These are phyloP conservation scores for Glaciozyma antarctica DNA, from an alignment of 768 basidiomycete genomes.

Conservation along the genomic window DNA sequence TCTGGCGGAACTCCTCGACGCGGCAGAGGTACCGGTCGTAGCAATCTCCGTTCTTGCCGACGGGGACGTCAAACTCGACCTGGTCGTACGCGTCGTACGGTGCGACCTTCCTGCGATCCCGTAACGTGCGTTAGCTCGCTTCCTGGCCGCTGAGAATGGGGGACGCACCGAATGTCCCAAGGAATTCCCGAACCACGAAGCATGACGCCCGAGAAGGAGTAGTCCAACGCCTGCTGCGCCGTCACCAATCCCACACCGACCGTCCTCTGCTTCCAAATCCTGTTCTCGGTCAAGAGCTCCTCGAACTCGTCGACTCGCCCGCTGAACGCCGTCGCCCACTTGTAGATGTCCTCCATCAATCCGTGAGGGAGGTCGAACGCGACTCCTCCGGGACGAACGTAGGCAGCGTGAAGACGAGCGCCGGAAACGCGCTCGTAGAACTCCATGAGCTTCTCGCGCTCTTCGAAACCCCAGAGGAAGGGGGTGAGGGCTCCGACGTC, in stretches of 20 bases:
- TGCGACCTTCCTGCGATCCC: slow-evolving; percentile 51
- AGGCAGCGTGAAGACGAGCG: slow-evolving; percentile 93
- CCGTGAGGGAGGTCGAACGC: slow-evolving; percentile 96
- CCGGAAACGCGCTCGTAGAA: slow-evolving; percentile 99
- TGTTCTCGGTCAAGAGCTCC: slow-evolving; percentile 92
- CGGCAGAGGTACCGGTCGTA: slow-evolving; percentile 96
- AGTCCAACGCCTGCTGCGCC: slow-evolving; percentile 82
- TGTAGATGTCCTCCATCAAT: slow-evolving; percentile 96
- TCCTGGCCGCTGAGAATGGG: too few species aligned
- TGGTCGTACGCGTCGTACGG: slow-evolving; percentile 97
- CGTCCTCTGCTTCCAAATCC: slow-evolving; percentile 96
- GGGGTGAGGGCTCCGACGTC: slow-evolving; percentile 97
- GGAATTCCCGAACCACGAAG: slow-evolving; percentile 81
- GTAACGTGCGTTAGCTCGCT: background rate
- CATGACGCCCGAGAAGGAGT: slow-evolving; percentile 95
- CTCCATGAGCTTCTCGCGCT: slow-evolving; percentile 99
- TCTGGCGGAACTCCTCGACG: slow-evolving; percentile 97
- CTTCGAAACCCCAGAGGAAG: slow-evolving; percentile 99
- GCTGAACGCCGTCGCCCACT: slow-evolving; percentile 91
- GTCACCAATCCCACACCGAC: slow-evolving; percentile 82
- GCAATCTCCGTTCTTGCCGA: slow-evolving; percentile 93
- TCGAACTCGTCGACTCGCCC: slow-evolving; percentile 92
- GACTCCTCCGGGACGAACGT: slow-evolving; percentile 93
- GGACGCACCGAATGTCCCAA: slow-evolving; percentile 68
- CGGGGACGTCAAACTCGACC: slow-evolving; percentile 96